Percentiles rank a stretch among this genome's conserved stretches.
Evolutionary conservation across 1,284 basidiomycete genomes (phyloP).

Genomic region (Amylostereum areolatum): DNA sequence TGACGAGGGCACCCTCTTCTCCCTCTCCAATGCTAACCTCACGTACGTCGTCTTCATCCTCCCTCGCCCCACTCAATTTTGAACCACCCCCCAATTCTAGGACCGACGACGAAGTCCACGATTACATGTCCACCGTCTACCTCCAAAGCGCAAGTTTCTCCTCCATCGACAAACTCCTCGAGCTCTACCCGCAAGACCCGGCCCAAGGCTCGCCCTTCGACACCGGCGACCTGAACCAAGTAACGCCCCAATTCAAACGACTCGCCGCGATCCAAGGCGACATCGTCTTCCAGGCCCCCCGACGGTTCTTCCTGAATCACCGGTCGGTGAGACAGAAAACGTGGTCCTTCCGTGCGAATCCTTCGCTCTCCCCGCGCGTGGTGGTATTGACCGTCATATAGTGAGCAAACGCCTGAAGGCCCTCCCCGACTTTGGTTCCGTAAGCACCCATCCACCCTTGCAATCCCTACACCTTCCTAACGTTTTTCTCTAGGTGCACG

Average conservation of each 20-base stretch:
- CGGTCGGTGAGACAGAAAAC: conserved; percentile 7
- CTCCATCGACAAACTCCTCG: neutral
- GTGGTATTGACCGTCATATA: conserved; percentile 16
- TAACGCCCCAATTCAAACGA: conserved; percentile 20
- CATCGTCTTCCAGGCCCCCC: conserved; percentile 17
- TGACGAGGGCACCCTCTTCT: conserved; percentile 12
- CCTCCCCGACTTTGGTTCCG: conserved; percentile 37
- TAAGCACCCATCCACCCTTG: conserved; percentile 19
- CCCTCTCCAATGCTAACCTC: too few species aligned
- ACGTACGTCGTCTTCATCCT: conserved; percentile 2
- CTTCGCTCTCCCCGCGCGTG: neutral
- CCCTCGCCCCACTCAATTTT: neutral
- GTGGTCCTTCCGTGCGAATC: conserved; percentile 11
- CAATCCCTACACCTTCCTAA: too few species aligned
- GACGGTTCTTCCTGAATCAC: conserved; percentile 10
- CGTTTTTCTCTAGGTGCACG: too few species aligned
- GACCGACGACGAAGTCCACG: neutral
- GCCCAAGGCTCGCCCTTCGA: conserved; percentile 20
- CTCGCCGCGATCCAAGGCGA: conserved; percentile 24
- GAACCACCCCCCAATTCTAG: neutral
- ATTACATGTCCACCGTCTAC: neutral
- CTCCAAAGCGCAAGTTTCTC: neutral
- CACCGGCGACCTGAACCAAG: conserved; percentile 14
- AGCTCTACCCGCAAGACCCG: conserved; percentile 15
- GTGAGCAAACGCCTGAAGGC: conserved; percentile 40